Conservation (phyloP, 805 yeast species). For the Alloascoidea hylecoeti region DNA sequence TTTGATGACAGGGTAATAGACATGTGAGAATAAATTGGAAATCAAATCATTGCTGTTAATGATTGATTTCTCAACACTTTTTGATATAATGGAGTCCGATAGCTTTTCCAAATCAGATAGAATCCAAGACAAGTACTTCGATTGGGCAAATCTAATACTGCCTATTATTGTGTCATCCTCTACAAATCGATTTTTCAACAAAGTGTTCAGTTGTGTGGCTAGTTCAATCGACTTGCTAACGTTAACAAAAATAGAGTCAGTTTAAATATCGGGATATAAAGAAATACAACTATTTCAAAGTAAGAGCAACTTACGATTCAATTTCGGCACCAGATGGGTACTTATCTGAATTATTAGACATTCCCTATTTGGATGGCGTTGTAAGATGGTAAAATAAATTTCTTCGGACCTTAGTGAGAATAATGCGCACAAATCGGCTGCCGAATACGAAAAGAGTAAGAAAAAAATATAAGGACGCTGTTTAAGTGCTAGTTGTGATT, state of each 20-base stretch:
- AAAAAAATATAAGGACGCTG: too few relatives aligned
- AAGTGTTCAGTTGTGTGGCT: conserved; percentile 1
- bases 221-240: background rate
- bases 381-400: too few relatives aligned
- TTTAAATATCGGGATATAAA: too few relatives aligned
- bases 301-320: background rate
- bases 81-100: conserved; percentile 1
- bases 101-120: conserved; percentile 18
- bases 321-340: too few relatives aligned
- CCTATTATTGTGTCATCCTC: conserved; percentile 16
- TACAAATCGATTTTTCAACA: conserved; percentile 1
- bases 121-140: conserved; percentile 29
- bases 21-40: conserved; percentile 42
- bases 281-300: background rate
- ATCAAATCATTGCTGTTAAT: conserved; percentile 20
- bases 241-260: background rate
- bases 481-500: too few relatives aligned
- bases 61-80: conserved; percentile 3
- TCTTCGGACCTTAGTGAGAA: too few relatives aligned
- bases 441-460: too few relatives aligned
- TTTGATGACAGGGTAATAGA: conserved; percentile 53
- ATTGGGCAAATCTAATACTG: conserved; percentile 30
- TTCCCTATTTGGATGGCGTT: too few relatives aligned
- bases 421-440: too few relatives aligned
- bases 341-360: too few relatives aligned